Evolutionary conservation across 768 basidiomycete genomes (phyloP), one percentile per base, ranked within the genome.

Genomic region (Solioccasus polychromus): DNA sequence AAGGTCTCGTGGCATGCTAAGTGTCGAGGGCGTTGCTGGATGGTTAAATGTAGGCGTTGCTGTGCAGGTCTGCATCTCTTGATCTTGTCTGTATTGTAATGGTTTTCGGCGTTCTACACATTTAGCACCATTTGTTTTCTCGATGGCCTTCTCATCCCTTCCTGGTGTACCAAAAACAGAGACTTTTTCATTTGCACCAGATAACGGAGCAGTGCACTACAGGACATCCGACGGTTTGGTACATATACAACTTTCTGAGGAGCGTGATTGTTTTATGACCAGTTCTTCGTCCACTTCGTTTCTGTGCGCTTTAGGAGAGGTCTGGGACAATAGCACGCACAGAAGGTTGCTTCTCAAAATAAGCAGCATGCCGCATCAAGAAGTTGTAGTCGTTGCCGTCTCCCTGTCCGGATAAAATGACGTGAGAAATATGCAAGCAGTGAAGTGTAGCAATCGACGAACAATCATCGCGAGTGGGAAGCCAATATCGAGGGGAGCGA

Each of bases 391-490:
- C 34, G 2, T 46, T 47, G 5, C 57, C 57, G 32, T 65, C 51
- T 9, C 30, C 30, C 30, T 31, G 14, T 9, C 28, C 7, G 12
- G 28, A 37, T n/a, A 22, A 24, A 37, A 19, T 4, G 3, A 15
- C 18, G 52, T 32, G 47, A 55, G n/a, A 18, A 37, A 26, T 4
- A 12, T 24, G n/a, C 22, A n/a, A 25, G 12, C 6, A 24, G 10
- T 7, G 18, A 32, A 8, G 35, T 11, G 10, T 3, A 34, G 25
- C 38, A n/a, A 23, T 46, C 15, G 14, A 62, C 71, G 52, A 17
- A 72, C 68, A 17, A 71, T 51, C 28, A 66, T 2, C n/a, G 34
- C 43, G 35, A 40, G 22, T 1, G 71, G 71, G 61, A 75, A 75
- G 4, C 74, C 74, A 26, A 43, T 45, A 31, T 70, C 62, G 46